Evolutionary conservation across 2,329 filamentous ascomycete genomes (phyloP), one percentile per base, ranked within the genome.

Genomic region (Sclerotinia borealis): DNA sequence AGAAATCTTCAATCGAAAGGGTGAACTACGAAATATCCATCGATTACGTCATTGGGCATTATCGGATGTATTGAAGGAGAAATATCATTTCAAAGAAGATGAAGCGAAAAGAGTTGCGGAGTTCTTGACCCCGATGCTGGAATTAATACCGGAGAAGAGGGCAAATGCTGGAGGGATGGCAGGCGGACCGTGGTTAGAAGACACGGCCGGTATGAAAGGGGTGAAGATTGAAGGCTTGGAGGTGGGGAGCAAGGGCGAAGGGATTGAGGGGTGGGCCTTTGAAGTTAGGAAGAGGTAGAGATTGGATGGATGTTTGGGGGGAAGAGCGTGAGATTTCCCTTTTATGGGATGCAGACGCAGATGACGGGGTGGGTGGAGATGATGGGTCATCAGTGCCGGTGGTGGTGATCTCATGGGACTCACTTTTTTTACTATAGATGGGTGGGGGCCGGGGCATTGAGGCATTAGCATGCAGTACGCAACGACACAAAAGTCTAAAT

Each of bases 1-100:
- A 76, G 95, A 98, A 76, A 99, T 99, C 67, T 99, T 99, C 81
- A 98, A 97, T 76, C 87, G 95, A 69, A 96, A 96, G 77, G 95
- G 95, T 70, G 95, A 99, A 76, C 84, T 99, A 43, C 91, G 95
- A 64, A 98, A 99, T 78, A 99, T 99, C 72, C 95, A 98, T 77
- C 86, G 95, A 50, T 83, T 99, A 67, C 90, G 95, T 59, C 93
- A 98, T 78, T 99, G 95, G 95, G 92, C 93, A 0, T 80, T 99
- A 7, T 86, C 93, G 0, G 93, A 98, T 72, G 95, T 99, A 1
- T 81, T 99, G 37, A 85, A 89, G 65, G 95, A 99, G 77, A 99
- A 99, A 75, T 99, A 99, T 74, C 95, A 98, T 76, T 98, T 96
- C 77, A 87, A 85, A 68, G 85, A 90, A 15, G 86, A 96, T 58